Evolutionary conservation across 2,329 filamentous ascomycete genomes (phyloP), one percentile per base, ranked within the genome.

Genomic region (Penicillium brevicompactum): DNA sequence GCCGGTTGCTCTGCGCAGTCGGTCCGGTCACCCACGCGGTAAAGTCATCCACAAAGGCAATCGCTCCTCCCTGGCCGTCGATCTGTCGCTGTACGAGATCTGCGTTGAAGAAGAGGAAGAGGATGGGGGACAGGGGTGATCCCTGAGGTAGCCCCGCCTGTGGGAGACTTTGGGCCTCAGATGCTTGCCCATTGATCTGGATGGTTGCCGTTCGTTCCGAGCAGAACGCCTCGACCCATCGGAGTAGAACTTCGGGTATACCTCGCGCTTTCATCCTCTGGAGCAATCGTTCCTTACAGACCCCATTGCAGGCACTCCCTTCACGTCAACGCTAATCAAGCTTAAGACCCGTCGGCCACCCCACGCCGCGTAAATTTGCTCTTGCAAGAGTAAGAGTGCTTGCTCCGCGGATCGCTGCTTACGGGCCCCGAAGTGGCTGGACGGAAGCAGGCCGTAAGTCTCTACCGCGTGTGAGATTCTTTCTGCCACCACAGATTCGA

Each of bases 331-430:
- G 41, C 50, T 56, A 27, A 56, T 53, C 38, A 56, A 8, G n/a
- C 54, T 53, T 16, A 56, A 5, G 2, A 56, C 49, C 5, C 42
- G 45, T 38, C 46, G 50, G 34, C 54, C 50, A 3, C 51, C 64
- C 73, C 47, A 72, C 38, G 62, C 70, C 3, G 61, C 55, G 37
- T 70, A 69, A 30, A 73, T 59, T 31, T 62, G 50, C 44, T 62
- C 57, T 22, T 67, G 46, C 14, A 74, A 41, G 38, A 71, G 56
- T 2, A 69, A 8, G 4, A 77, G 67, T 50, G 72, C 70, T 46
- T 75, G 63, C 58, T 70, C 68, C 27, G 66, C 65, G 32, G 70
- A 73, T 40, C 67, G 63, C 55, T 72, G 64, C 54, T 74, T 75
- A 38, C 71, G 58, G 34, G 70, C 74, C 34, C 71, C 68, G 10